Evolutionary conservation across 345 rosid genomes (phyloP), one percentile per base, ranked within the genome.

Genomic region (Brassica nigra): DNA sequence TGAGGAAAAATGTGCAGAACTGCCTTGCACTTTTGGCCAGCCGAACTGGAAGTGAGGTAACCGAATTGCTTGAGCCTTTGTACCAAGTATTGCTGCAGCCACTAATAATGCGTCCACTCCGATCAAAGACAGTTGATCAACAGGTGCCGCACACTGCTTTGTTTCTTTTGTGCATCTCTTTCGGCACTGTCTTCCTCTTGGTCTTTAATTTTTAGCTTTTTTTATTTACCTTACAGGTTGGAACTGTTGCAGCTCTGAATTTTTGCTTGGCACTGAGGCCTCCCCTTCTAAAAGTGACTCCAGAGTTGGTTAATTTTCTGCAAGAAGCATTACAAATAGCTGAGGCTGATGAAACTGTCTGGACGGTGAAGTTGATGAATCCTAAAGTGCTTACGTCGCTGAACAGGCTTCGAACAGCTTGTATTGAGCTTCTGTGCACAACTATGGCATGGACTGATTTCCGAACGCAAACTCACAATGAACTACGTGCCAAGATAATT

Each of bases 261-360:
- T 95, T 95, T 86, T 93, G 97, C 89, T 83, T 93, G 83, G 95
- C 98, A 31, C 83, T 95, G 87, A 89, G 98, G 87, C 99, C 99
- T 30, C 99, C 99, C 29, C 97, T 95, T 76, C 87, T 95, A 58
- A 93, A 91, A 89, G 85, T 95, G 86, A 93, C 98, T 63, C 97
- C 86, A 82, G 99, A 95, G 82, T 84, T 95, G 84, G 87, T 93
- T n/a, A 95, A 89, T 83, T 93, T 95, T 82, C 89, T 95, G 75
- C 99, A 95, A 91, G 99, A 95, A 87, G 97, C 98, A 73, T 80
- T 95, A 86, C 97, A 95, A 83, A 95, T 92, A 83, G 99, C 98
- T 16, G 98, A 93, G 86, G 90, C 98, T 80, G 99, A 95, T 88
- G 99, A 95, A 86, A 86, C 87, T 78, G 92, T 81, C 34, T 90